These are phyloP conservation scores for Phaeosphaeria sp. DNA, from an alignment of 2,329 filamentous ascomycete species.

Conservation along the genomic window DNA sequence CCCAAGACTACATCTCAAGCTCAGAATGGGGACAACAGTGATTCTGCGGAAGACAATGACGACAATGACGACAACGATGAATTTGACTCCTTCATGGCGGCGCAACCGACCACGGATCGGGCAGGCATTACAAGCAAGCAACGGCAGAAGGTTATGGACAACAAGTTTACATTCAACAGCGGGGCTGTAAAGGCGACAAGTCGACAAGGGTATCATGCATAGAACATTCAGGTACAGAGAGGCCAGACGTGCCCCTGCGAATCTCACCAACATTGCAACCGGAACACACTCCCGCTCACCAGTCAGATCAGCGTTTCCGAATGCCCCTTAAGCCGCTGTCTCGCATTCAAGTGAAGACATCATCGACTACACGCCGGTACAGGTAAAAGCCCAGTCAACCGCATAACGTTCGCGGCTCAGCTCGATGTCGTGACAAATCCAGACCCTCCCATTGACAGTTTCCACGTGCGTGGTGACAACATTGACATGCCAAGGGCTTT, in stretches of 20 bases:
- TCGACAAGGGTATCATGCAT: conserved; percentile 13
- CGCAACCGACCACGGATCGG: conserved; percentile 86
- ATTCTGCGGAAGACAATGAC: conserved; percentile 66
- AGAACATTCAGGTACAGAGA: not conserved
- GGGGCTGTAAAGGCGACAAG: conserved; percentile 33
- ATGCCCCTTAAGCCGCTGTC: not conserved
- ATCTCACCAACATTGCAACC: not conserved
- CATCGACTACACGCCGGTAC: not conserved
- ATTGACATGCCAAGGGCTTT: not conserved
- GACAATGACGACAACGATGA: conserved; percentile 71
- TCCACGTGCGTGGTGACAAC: not conserved
- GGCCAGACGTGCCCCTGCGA: not conserved
- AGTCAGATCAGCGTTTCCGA: not conserved
- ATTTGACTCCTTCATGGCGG: conserved; percentile 92
- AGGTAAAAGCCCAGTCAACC: not conserved
- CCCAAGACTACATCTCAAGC: conserved; percentile 35
- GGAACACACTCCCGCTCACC: not conserved
- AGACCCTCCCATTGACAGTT: not conserved
- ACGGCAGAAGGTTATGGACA: conserved; percentile 53
- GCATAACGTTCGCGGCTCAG: not conserved
- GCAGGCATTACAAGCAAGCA: conserved; percentile 74
- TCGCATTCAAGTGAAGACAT: not conserved
- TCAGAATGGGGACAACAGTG: conserved; percentile 70
- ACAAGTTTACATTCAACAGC: conserved; percentile 41
- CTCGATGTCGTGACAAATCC: not conserved